Evolutionary conservation across 83 land plant genomes (phyloP).

Genomic region (Thuja plicata): DNA sequence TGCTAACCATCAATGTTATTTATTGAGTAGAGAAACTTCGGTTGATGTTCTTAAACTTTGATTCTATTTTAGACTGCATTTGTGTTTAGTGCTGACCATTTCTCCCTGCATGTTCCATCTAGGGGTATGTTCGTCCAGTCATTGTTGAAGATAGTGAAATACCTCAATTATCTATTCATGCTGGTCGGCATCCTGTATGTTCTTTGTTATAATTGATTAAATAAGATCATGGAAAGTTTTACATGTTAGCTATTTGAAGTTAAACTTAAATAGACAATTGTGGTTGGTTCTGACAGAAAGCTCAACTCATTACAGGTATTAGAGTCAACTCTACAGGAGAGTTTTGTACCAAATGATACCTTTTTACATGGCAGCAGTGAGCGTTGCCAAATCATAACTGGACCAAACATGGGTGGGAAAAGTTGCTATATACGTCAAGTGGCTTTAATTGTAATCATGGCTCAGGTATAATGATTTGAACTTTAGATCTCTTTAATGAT

Average conservation of each 20-base stretch:
- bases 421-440: conserved; percentile 99
- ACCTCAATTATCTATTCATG: conserved; percentile 58
- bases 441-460: conserved; percentile 91
- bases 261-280: not conserved
- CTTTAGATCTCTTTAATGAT: not conserved
- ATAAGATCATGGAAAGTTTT: not conserved
- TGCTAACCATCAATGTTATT: not conserved
- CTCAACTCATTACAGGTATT: conserved; percentile 55
- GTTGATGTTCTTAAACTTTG: not conserved
- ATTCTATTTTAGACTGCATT: not conserved
- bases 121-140: conserved; percentile 86
- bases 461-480: conserved; percentile 67
- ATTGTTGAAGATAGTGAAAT: conserved; percentile 68
- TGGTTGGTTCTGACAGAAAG: not conserved
- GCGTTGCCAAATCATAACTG: conserved; percentile 86
- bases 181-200: conserved; percentile 94
- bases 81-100: not conserved
- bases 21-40: not conserved
- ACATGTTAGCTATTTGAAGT: not conserved
- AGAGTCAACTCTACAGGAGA: conserved; percentile 73
- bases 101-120: conserved; percentile 14
- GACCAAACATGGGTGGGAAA: conserved; percentile 99
- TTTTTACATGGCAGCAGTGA: conserved; percentile 62
- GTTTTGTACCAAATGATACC: conserved; percentile 95
- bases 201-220: not conserved